Evolutionary conservation across 352 stramenopile genomes (phyloP), one percentile per base, ranked within the genome.

Genomic region (Phytopythium litorale): DNA sequence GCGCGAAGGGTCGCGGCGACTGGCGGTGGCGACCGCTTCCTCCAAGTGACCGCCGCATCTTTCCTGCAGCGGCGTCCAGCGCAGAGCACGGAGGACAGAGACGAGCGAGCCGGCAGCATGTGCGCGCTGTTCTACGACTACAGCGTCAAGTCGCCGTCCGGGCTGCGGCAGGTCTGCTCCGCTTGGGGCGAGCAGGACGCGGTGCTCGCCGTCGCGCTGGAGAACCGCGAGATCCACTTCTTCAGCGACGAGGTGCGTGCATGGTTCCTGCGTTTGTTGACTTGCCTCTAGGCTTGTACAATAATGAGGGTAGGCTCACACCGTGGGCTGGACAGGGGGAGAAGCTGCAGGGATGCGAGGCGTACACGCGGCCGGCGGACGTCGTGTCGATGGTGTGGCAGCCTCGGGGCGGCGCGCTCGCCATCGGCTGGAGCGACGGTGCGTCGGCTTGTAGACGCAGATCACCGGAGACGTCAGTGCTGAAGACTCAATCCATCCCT

Each of bases 171-270:
- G 38, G 71, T 94, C 23, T 86, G 80, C 67, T 81, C 78, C 19
- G 72, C 81, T 0, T 98, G 91, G 91, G 89, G 80, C 21, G 88
- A 96, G 60, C 71, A 76, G 30, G 89, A 97, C 46, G 75, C 86
- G 0, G 71, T 97, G 56, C 67, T 97, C 2, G 91, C 90, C 1
- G 76, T 96, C 13, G 85, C 66, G 8, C 65, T 93, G 40, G 83
- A 97, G 58, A 95, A 93, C 63, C 75, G 79, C 23, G 82, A 94
- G 62, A 74, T 97, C n/a, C 79, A 94, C 51, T 96, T 97, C 58
- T 97, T 93, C 68, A 91, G 73, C 0, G 89, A 97, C 73, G 89
- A 97, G 72, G 88, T 93, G 62, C 32, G 56, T 50, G 3, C 16
- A 2, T 7, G 28, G 48, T 16, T 55, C n/a, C 4, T 7, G 25